Base-by-base conservation (phyloP, 169 alveolate genomes). In the Plasmodium berghei region DNA sequence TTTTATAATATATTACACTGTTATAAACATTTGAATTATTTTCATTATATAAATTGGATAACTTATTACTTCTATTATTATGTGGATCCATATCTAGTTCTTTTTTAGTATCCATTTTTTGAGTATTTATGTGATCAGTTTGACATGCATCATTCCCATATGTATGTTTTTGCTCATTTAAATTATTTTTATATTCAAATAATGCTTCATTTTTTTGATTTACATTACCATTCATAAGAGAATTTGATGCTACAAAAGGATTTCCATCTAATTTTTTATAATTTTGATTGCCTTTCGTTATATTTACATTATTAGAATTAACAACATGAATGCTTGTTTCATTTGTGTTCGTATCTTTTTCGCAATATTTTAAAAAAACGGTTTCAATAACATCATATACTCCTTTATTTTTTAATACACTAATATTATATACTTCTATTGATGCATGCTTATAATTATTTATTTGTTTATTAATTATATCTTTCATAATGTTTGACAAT, bases 361-460 rank as follows among this genome's bases (percentile, higher is more conserved):
- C 42, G 26, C 28, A 58, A 58, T 63, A 48, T 63, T 75, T 42
- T 46, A 56, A 62, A 83, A 83, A 83, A 66, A 67, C 42, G 10
- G 52, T 12, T 67, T 67, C 85, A 54, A 83, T 5, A 18, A 83
- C 67, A 67, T 83, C 85, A 69, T 67, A 83, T 40, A 83, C 52
- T 67, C 90, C 90, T 67, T 67, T 83, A 83, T 83, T 83, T 55
- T 62, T 66, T 18, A 20, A 63, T 42, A 83, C 90, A 54, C 83
- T 83, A 40, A 83, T 83, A 49, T 83, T 83, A 45, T 83, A 83
- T 2, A 83, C 90, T 24, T 83, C 24, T 67, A 67, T 55, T 56
- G 90, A 83, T 1, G 46, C 69, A 67, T 18, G 24, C 28, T 67
- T 83, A 49, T 54, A 83, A 83, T 83, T 42, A 55, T 28, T 48